Percentiles rank a stretch among this genome's conserved stretches.
Evolutionary conservation across 805 yeast species (phyloP).

Genomic region (Metschnikowia rubicola): DNA sequence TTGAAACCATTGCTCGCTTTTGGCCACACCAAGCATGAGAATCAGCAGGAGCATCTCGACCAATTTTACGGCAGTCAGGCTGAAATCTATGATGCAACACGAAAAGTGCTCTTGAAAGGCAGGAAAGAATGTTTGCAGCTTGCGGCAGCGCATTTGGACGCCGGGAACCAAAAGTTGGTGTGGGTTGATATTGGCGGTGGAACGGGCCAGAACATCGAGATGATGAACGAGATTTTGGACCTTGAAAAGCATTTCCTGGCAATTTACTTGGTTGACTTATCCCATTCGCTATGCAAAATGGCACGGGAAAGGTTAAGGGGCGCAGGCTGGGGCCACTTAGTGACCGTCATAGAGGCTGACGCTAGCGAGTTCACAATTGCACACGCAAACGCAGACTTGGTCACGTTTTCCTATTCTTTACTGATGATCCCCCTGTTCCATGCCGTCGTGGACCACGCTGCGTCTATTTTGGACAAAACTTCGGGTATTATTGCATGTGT

Average conservation of each 20-base stretch:
- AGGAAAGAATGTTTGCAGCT: constrained; percentile 60
- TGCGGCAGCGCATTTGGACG: constrained; percentile 53
- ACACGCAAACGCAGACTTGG: constrained; percentile 54
- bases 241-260: constrained; percentile 52
- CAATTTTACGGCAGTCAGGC: constrained; percentile 76
- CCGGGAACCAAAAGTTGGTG: constrained; percentile 39
- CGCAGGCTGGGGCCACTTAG: constrained; percentile 45
- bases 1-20: constrained; percentile 50
- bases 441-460: constrained; percentile 71
- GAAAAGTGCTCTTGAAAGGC: constrained; percentile 65
- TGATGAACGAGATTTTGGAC: constrained; percentile 57
- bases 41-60: constrained; percentile 58
- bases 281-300: constrained; percentile 72
- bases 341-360: constrained; percentile 67
- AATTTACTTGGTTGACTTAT: constrained; percentile 69
- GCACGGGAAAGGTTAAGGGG: constrained; percentile 56
- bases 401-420: constrained; percentile 76
- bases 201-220: constrained; percentile 78
- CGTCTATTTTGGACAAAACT: constrained; percentile 45
- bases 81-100: constrained; percentile 68
- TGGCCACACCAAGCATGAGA: constrained; percentile 21
- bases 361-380: constrained; percentile 64
- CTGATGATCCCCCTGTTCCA: constrained; percentile 85
- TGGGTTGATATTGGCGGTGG: constrained; percentile 89
- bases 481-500: constrained; percentile 66